Conservation (phyloP, 768 basidiomycete genomes). For the Tricholoma sp. region DNA sequence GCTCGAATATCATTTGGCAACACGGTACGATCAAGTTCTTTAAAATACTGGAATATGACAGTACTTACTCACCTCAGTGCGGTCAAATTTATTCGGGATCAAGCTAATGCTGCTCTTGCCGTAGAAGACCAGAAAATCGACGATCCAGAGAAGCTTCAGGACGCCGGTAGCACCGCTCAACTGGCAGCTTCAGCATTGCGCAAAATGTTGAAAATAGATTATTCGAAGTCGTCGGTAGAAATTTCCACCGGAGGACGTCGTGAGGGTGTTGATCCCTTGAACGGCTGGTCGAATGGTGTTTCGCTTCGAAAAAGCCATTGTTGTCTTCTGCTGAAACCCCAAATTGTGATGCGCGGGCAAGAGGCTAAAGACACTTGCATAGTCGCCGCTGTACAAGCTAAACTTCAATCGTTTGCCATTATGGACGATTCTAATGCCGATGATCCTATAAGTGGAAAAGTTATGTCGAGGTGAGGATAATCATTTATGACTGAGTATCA, state of each 20-base stretch:
- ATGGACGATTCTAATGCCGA: conserved; percentile 74
- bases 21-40: conserved; percentile 46
- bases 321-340: conserved; percentile 86
- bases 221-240: conserved; percentile 42
- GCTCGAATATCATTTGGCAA: conserved; percentile 85
- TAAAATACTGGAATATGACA: conserved; percentile 3
- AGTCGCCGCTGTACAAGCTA: conserved; percentile 77
- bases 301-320: conserved; percentile 68
- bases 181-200: conserved; percentile 63
- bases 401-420: conserved; percentile 72
- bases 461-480: conserved; percentile 72
- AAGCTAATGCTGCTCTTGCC: conserved; percentile 49
- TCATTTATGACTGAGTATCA: not conserved
- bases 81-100: conserved; percentile 83
- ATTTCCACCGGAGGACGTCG: conserved; percentile 24
- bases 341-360: conserved; percentile 74
- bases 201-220: conserved; percentile 56
- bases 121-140: conserved; percentile 21
- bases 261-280: conserved; percentile 49
- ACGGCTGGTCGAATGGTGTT: conserved; percentile 71
- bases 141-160: conserved; percentile 23
- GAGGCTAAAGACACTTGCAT: conserved; percentile 49
- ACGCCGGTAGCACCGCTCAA: conserved; percentile 45
- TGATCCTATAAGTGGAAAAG: conserved; percentile 79
- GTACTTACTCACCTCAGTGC: conserved; percentile 40